Evolutionary conservation across 345 rosid genomes (phyloP).

Genomic region (Linum usitatissimum): DNA sequence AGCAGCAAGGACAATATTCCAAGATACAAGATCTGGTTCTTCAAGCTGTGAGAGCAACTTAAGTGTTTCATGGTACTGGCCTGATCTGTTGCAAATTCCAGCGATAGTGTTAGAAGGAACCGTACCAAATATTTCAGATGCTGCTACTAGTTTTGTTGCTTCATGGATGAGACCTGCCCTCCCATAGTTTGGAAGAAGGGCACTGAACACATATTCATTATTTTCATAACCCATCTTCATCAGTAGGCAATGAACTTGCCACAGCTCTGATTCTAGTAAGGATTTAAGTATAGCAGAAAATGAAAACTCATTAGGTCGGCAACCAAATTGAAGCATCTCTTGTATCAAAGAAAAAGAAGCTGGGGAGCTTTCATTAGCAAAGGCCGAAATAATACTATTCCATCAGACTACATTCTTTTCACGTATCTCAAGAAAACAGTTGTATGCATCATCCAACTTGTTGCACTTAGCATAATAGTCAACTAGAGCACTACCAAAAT

Average conservation of each 20-base stretch:
- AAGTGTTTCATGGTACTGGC: constrained; percentile 45
- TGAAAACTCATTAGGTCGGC: constrained; percentile 58
- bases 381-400: constrained; percentile 69
- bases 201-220: constrained; percentile 51
- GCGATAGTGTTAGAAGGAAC: constrained; percentile 50
- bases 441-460: constrained; percentile 38
- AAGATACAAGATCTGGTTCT: constrained; percentile 64
- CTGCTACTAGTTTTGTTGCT: constrained; percentile 39
- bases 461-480: constrained; percentile 63
- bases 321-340: constrained; percentile 50
- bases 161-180: constrained; percentile 42
- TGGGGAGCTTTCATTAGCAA: constrained; percentile 32
- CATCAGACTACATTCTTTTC: constrained; percentile 67
- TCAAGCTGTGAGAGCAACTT: constrained; percentile 57
- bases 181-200: constrained; percentile 60
- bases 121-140: constrained; percentile 24
- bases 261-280: constrained; percentile 26
- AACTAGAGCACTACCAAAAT: constrained; percentile 58
- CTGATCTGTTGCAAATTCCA: constrained; percentile 55
- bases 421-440: constrained; percentile 42
- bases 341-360: constrained; percentile 29
- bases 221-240: constrained; percentile 55
- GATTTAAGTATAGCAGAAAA: constrained; percentile 55
- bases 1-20: constrained; percentile 75
- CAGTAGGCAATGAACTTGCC: constrained; percentile 55